Evolutionary conservation across 306 rosid genomes (phyloP).

Genomic region (Begonia masoniana): DNA sequence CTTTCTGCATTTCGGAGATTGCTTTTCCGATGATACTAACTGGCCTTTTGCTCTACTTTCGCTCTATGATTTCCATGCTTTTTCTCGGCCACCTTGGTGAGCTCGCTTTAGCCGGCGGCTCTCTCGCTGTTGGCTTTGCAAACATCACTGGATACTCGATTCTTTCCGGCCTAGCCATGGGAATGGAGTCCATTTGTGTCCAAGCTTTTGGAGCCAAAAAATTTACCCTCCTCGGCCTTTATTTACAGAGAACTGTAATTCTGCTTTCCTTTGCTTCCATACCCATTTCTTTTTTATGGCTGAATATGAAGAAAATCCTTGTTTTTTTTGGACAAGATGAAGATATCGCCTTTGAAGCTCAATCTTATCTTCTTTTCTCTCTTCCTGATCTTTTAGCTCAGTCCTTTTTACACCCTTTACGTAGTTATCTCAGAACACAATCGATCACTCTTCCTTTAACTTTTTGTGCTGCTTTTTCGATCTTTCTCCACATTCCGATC

Average conservation of each 20-base stretch:
- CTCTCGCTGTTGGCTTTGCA: neutral
- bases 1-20: conserved; percentile 19
- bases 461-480: neutral
- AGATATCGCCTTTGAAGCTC: neutral
- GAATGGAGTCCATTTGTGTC: neutral
- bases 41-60: neutral
- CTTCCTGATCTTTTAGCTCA: neutral
- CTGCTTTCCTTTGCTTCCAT: neutral
- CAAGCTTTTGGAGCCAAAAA: neutral
- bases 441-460: neutral
- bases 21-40: neutral
- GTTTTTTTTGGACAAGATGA: conserved; percentile 1
- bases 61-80: neutral
- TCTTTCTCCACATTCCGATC: conserved; percentile 2
- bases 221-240: neutral
- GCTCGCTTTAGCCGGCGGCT: neutral
- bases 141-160: neutral
- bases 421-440: neutral
- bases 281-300: conserved; percentile 2
- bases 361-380: neutral
- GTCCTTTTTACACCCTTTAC: neutral
- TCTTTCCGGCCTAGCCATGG: neutral
- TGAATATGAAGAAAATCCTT: conserved; percentile 5
- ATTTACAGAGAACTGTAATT: conserved; percentile 1
- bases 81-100: neutral